Conservation (phyloP, 192 early-diverging fungal genomes). For the Linnemannia schmuckeri region DNA sequence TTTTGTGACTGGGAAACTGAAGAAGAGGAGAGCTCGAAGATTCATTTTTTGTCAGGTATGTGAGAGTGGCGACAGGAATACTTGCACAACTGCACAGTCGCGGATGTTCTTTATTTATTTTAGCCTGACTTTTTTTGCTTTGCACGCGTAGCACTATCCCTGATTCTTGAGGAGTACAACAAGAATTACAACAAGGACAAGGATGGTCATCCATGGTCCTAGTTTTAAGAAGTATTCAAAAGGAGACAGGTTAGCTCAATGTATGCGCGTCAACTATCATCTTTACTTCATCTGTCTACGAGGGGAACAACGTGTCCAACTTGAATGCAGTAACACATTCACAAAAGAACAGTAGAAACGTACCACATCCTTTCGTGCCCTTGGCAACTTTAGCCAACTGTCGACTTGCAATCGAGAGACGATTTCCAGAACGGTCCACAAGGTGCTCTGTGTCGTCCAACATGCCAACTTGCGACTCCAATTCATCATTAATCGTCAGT, state of each 20-base stretch:
- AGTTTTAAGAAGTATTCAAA: neutral
- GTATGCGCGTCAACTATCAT: neutral
- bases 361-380: conserved; percentile 68
- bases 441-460: conserved; percentile 79
- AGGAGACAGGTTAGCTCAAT: no score
- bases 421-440: conserved; percentile 68
- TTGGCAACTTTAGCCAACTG: conserved; percentile 65
- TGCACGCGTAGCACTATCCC: neutral
- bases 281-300: neutral
- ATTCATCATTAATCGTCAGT: conserved; percentile 78
- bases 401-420: conserved; percentile 60
- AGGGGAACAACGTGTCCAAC: neutral
- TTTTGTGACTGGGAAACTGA: neutral
- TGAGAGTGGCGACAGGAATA: no score
- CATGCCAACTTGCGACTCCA: conserved; percentile 76
- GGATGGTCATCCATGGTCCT: conserved; percentile 63
- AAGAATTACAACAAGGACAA: conserved; percentile 59
- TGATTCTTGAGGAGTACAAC: conserved; percentile 47
- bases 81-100: neutral
- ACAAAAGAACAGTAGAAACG: conserved; percentile 16
- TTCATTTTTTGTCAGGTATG: no score
- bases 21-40: neutral
- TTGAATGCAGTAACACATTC: neutral
- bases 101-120: neutral
- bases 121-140: neutral